These are phyloP conservation scores for Cladosporium sp. DNA, from an alignment of 2,329 filamentous ascomycete species.

Conservation along the genomic window DNA sequence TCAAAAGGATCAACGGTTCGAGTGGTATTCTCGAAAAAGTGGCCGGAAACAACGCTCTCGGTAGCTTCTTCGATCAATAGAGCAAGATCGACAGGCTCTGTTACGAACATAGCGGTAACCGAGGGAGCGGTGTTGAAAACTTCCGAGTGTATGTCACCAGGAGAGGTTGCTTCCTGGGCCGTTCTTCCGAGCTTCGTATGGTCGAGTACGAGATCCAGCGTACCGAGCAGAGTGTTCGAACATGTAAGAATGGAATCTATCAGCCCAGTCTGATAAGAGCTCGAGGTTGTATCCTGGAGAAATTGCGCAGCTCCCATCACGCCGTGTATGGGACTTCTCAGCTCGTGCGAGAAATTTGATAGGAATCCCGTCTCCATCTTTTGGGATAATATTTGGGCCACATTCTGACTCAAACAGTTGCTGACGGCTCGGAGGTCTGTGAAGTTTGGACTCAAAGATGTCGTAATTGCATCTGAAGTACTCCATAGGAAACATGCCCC, in stretches of 20 bases:
- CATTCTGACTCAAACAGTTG: conserved; percentile 24
- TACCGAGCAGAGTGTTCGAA: conserved; percentile 47
- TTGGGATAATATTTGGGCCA: conserved; percentile 36
- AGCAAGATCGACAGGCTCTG: conserved; percentile 39
- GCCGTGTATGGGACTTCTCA: conserved; percentile 45
- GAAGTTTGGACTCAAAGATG: conserved; percentile 25
- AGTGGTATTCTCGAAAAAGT: conserved; percentile 35
- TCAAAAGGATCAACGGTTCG: background rate
- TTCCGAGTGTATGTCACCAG: background rate
- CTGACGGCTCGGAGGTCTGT: conserved; percentile 39
- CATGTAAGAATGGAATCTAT: conserved; percentile 46
- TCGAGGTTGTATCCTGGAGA: conserved; percentile 41
- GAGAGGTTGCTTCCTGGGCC: background rate
- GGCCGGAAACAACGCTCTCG: conserved; percentile 52
- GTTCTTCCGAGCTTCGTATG: conserved; percentile 39
- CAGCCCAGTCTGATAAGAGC: conserved; percentile 39
- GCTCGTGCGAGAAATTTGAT: conserved; percentile 48
- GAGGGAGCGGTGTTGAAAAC: background rate
- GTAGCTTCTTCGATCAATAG: conserved; percentile 50
- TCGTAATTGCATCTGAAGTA: conserved; percentile 33
- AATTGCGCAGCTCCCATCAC: conserved; percentile 47
- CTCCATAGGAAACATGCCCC: conserved; percentile 46
- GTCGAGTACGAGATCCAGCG: conserved; percentile 38
- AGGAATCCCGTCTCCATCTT: conserved; percentile 46
- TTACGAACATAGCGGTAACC: conserved; percentile 14